These are phyloP conservation scores for Paramecium pentaurelia DNA, from an alignment of 73 alveolate genomes.

Conservation along the genomic window DNA sequence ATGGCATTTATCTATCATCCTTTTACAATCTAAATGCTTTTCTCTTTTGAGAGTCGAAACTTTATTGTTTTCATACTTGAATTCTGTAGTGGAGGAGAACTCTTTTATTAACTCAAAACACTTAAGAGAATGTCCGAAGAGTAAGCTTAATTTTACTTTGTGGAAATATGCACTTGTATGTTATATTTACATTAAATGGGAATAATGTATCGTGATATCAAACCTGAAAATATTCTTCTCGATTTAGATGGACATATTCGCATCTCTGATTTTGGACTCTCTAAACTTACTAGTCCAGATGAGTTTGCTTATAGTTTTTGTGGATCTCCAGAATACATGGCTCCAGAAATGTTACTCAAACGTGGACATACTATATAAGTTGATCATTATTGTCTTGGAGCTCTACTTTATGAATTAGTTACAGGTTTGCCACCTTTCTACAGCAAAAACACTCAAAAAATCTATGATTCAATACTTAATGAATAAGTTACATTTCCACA, in stretches of 20 bases:
- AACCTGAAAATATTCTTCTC: slow-evolving; percentile 94
- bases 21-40: slow-evolving; percentile 75
- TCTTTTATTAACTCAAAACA: slow-evolving; percentile 67
- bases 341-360: slow-evolving; percentile 93
- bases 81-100: slow-evolving; percentile 87
- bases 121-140: slow-evolving; percentile 68
- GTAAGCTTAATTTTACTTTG: slow-evolving; percentile 72
- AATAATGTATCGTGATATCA: slow-evolving; percentile 77
- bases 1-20: slow-evolving; percentile 70
- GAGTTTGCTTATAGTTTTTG: slow-evolving; percentile 81
- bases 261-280: slow-evolving; percentile 91
- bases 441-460: slow-evolving; percentile 64
- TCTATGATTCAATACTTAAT: slow-evolving; percentile 68
- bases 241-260: slow-evolving; percentile 85
- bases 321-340: slow-evolving; percentile 94
- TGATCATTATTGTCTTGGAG: slow-evolving; percentile 92
- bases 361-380: slow-evolving; percentile 84
- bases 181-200: slow-evolving; percentile 75
- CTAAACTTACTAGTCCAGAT: slow-evolving; percentile 70
- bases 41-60: slow-evolving; percentile 79
- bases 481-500: slow-evolving; percentile 62
- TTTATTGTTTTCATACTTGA: slow-evolving; percentile 65
- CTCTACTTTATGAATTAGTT: slow-evolving; percentile 89
- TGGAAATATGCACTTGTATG: slow-evolving; percentile 73
- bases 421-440: slow-evolving; percentile 95